Evolutionary conservation across 2,329 filamentous ascomycete species (phyloP), one percentile per base, ranked within the genome.

Genomic region (Monosporascus sp.): DNA sequence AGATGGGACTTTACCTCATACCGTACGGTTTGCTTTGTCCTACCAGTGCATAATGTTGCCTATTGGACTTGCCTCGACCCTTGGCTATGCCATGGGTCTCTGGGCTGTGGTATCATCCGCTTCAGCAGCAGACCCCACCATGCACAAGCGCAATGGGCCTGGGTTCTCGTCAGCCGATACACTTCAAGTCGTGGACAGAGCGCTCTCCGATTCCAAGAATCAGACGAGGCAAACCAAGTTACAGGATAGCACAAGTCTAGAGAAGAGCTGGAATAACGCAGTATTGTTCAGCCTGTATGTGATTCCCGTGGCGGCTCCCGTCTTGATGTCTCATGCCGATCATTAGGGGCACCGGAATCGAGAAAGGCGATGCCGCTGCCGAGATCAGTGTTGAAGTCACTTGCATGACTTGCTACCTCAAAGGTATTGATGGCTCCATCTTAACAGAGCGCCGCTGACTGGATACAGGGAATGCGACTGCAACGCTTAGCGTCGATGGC

Each of bases 351-450:
- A 16, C 43, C 17, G 51, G 61, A 26, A 44, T 41, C 11, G 40
- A 58, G 14, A 56, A 63, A 1, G 54, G 53, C 3, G 65, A 63
- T 7, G 51, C 61, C 11, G 52, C 62, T 3, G 56, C 53, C 3
- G 34, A 60, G 14, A 54, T 59, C 6, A 62, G 64, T 3, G 59
- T 79, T n/a, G 67, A 77, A 48, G 71, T 79, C 36, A 67, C 68
- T 11, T 81, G 78, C 61, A 70, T 66, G 4, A 75, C 66, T 5
- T 82, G 80, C 59, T 82, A 82, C 60, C 63, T 81, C 52, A 77
- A 76, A 52, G 78, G 77, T 44, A 63, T 59, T 11, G 20, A 11
- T 8, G n/a, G 3, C 8, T 43, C 40, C 3, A 5, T 8, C 40
- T 22, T 11, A 20, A 14, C 3, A 31, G 27, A 11, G 27, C 27